Base-by-base conservation (phyloP, 768 basidiomycete species). In the Lactarius deliciosus region DNA sequence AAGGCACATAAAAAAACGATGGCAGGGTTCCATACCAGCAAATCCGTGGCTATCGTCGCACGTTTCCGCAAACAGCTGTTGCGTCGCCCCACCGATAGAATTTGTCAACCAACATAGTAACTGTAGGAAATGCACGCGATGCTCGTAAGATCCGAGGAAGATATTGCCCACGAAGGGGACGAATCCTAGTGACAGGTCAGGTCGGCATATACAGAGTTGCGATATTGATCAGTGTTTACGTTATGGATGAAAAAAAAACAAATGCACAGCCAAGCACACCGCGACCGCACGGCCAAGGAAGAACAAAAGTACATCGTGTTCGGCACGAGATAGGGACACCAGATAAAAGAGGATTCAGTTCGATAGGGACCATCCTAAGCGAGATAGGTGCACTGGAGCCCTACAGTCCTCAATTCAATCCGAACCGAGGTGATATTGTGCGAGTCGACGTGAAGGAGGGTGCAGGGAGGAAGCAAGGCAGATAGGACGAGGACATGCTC, bases 181-280 rank as follows among this genome's bases (percentile, higher is more conserved):
- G 43, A 56, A 36, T 16, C 53, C 40, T n/a, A 45, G 30, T 59
- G 57, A n/a, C 57, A 64, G 64, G 57, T 18, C 57, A 64, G 64
- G 57, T 18, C 60, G 54, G 60, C 60, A 61, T 47, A 57, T 22
- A 57, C 64, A 61, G n/a, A 65, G 60, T 20, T 20, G 47, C 30
- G 65, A 66, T 34, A 66, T 66, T 54, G 61, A 63, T 66, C 56
- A 58, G 47, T 15, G 22, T 60, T 66, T 66, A 66, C 65, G 65
- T 66, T 60, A 61, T 18, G 2, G 60, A 50, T 50, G 43, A 28
- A 30, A 25, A 50, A 50, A 47, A 22, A 41, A 28, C 25, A 28
- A 28, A 28, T 28, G 11, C 38, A 64, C 43, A 16, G 55, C 57
- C 56, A 58, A 53, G 57, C 36, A 64, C 28, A n/a, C n/a, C 20